phyloP scores from a whole-genome alignment of 2,329 filamentous ascomycete species.

The Chaetomium olivaceum region DNA sequence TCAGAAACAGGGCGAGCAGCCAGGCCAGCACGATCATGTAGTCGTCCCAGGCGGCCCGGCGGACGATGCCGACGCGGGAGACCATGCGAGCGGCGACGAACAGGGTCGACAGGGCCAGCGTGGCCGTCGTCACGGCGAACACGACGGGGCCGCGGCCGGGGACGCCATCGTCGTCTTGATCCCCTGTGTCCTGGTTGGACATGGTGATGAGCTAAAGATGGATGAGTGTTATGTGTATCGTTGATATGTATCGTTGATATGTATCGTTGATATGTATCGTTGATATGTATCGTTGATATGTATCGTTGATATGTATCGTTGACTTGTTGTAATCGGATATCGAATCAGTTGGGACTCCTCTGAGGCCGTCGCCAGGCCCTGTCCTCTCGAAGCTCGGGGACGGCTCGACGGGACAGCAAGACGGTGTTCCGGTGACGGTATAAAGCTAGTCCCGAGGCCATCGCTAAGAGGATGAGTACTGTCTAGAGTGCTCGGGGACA shows the following conservation, averaged over 20 bases:
- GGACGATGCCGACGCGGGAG: slow-evolving; percentile 72
- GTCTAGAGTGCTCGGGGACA: background rate
- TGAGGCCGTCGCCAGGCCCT: background rate
- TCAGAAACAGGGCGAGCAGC: slow-evolving; percentile 68
- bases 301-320: background rate
- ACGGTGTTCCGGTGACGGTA: slow-evolving; percentile 1
- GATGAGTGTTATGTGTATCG: background rate
- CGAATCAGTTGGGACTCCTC: background rate
- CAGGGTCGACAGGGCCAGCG: slow-evolving; percentile 67
- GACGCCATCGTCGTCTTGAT: slow-evolving; percentile 26
- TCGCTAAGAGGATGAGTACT: slow-evolving; percentile 1
- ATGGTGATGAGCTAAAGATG: background rate
- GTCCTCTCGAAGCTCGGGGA: background rate
- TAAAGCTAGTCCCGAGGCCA: background rate
- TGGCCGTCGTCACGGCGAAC: slow-evolving; percentile 69
- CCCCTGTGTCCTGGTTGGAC: background rate
- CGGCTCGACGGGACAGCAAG: background rate
- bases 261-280: no score
- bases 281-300: no score
- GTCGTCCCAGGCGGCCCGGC: slow-evolving; percentile 73
- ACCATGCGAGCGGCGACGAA: slow-evolving; percentile 76
- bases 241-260: no score
- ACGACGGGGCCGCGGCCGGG: slow-evolving; percentile 61
- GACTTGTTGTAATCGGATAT: background rate
- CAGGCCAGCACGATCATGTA: slow-evolving; percentile 79